Percentiles rank a stretch among this genome's conserved stretches.
Conservation (phyloP, 495 filamentous ascomycete genomes). For the Aspergillus bertholletiae region DNA sequence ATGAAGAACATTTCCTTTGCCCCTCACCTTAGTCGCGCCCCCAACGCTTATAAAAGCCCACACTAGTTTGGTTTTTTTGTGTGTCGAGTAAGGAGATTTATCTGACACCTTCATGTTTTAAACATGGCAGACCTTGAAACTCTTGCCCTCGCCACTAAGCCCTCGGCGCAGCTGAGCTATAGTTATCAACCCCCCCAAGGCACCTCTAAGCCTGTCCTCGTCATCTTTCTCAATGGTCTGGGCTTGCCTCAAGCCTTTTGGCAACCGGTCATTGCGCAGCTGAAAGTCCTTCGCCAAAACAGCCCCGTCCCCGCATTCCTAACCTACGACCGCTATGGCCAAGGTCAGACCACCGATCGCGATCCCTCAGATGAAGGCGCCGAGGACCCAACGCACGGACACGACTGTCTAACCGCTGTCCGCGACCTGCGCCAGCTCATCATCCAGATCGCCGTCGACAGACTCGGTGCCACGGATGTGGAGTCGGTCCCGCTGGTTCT, state of each 20-base stretch:
- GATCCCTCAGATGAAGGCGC: background rate
- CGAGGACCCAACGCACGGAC: background rate
- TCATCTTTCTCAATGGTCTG: constrained; percentile 3
- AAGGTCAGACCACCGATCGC: constrained; percentile 1
- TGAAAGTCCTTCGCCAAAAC: background rate
- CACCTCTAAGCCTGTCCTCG: background rate
- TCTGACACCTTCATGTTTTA: too few species aligned
- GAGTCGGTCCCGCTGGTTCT: background rate
- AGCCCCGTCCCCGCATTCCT: background rate
- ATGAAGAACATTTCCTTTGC: too few species aligned
- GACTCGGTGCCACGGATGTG: background rate
- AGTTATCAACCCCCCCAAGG: background rate
- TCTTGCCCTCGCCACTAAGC: too few species aligned
- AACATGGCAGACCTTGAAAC: too few species aligned
- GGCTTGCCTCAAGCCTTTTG: constrained; percentile 2
- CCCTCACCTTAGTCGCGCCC: too few species aligned
- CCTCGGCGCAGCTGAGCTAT: too few species aligned
- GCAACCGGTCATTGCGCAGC: background rate
- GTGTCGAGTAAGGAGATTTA: too few species aligned
- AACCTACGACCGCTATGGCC: background rate
- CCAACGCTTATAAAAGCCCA: too few species aligned
- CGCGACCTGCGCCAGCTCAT: constrained; percentile 1
- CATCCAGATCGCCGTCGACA: background rate
- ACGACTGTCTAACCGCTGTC: background rate
- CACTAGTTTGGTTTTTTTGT: too few species aligned